Evolutionary conservation across 176 grass and related monocot species (phyloP).

Genomic region (Dendrocalamus sinicus): DNA sequence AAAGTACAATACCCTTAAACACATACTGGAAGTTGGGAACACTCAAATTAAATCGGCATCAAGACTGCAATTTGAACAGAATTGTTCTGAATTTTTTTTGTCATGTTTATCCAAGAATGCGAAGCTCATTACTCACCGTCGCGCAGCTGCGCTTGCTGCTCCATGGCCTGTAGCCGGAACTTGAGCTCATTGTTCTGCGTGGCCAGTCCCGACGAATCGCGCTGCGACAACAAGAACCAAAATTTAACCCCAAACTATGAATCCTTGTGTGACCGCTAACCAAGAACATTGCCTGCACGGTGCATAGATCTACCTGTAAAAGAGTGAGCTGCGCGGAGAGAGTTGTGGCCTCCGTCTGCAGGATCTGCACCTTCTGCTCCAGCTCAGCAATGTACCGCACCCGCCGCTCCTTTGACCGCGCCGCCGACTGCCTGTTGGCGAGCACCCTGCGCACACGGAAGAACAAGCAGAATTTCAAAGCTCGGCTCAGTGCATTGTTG

Average conservation of each 20-base stretch:
- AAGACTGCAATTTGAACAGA: neutral
- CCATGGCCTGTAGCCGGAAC: constrained; percentile 96
- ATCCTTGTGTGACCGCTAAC: neutral
- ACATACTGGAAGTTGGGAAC: neutral
- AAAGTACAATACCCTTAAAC: neutral
- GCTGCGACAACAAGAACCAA: constrained; percentile 43
- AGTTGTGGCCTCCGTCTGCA: constrained; percentile 82
- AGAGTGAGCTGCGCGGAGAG: constrained; percentile 88
- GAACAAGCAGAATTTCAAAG: neutral
- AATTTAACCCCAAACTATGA: neutral
- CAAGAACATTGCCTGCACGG: neutral
- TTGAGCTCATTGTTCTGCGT: constrained; percentile 91
- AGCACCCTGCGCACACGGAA: constrained; percentile 64
- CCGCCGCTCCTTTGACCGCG: constrained; percentile 92
- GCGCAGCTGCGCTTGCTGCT: constrained; percentile 88
- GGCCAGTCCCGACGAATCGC: constrained; percentile 60
- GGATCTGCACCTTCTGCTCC: constrained; percentile 92
- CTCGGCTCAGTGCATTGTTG: neutral
- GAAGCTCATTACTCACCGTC: constrained; percentile 68
- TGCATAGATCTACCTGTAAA: constrained; percentile 58
- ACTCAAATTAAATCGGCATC: neutral
- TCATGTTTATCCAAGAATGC: neutral
- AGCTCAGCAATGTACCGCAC: constrained; percentile 91
- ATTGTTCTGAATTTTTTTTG: neutral
- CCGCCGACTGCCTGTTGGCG: constrained; percentile 93